Percentiles rank a stretch among this genome's conserved stretches.
These are phyloP conservation scores for Bonnemaisonia californica DNA, from an alignment of 31 red algal genomes.

Conservation along the genomic window DNA sequence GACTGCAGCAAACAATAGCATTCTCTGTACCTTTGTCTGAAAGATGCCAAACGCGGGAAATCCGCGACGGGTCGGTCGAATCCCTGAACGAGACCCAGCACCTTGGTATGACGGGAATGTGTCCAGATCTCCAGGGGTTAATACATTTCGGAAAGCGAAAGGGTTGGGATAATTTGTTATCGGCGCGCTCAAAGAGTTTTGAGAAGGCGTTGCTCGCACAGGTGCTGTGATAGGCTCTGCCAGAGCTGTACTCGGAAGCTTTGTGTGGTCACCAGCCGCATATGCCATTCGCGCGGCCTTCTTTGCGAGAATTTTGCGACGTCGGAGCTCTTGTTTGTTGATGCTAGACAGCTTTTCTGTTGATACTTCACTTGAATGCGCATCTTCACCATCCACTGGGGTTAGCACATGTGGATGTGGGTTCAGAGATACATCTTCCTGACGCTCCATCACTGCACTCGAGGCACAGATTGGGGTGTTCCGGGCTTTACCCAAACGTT, in stretches of 20 bases:
- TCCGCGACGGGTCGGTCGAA: neutral
- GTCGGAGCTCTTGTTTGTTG: constrained; percentile 55
- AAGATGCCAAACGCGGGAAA: neutral
- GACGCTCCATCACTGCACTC: no score
- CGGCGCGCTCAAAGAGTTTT: neutral
- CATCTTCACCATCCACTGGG: no score
- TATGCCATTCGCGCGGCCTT: constrained; percentile 69
- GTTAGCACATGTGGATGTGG: no score
- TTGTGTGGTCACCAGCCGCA: constrained; percentile 31
- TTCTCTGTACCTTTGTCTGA: neutral
- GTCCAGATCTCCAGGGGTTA: neutral
- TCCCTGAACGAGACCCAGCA: neutral
- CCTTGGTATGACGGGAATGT: neutral
- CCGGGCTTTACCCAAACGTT: no score
- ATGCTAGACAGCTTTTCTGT: neutral
- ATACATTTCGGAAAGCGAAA: no score
- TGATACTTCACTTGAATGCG: no score
- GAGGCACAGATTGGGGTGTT: no score
- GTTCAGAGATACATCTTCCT: no score
- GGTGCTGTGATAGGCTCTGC: constrained; percentile 3
- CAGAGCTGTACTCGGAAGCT: constrained; percentile 19
- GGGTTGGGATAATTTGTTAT: neutral
- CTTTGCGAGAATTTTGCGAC: constrained; percentile 68
- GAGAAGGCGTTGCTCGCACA: neutral
- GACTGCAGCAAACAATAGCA: neutral